Evolutionary conservation across 148 eudicot species (phyloP).

Genomic region (Dysphania ambrosioides): DNA sequence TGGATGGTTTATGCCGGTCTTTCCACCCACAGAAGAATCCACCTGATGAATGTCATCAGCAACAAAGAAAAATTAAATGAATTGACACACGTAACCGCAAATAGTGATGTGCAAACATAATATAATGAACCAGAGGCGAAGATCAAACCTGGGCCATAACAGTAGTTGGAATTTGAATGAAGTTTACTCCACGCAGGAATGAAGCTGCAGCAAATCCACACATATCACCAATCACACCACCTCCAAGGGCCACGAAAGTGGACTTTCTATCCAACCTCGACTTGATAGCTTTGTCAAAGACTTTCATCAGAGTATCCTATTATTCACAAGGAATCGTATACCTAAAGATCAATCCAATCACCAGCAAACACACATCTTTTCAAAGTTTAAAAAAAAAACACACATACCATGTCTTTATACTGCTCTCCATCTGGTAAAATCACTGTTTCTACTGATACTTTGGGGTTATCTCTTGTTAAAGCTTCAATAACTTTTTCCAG

Average conservation of each 20-base stretch:
- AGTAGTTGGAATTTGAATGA: conserved; percentile 96
- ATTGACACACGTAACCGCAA: not conserved
- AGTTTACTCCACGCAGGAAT: conserved; percentile 92
- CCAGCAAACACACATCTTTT: not conserved
- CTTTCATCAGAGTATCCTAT: conserved; percentile 86
- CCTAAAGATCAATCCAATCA: not conserved
- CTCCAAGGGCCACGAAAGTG: conserved; percentile 97
- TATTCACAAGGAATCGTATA: not conserved
- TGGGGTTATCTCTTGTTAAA: conserved; percentile 76
- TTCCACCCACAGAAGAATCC: conserved; percentile 97
- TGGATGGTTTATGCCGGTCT: conserved; percentile 92
- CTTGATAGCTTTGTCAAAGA: conserved; percentile 94
- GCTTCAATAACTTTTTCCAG: conserved; percentile 84
- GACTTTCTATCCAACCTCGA: conserved; percentile 82
- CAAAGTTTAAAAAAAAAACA: conserved; percentile 14
- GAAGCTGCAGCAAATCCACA: conserved; percentile 98
- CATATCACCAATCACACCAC: conserved; percentile 99
- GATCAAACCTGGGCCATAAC: conserved; percentile 90
- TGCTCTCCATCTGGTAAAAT: conserved; percentile 93
- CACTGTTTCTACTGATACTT: conserved; percentile 72
- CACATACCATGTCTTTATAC: conserved; percentile 83
- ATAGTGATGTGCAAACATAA: not conserved
- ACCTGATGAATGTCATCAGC: conserved; percentile 42
- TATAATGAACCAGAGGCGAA: not conserved
- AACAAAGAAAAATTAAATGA: no score